phyloP scores from a whole-genome alignment of 169 alveolate species.

The Perkinsus olseni region DNA sequence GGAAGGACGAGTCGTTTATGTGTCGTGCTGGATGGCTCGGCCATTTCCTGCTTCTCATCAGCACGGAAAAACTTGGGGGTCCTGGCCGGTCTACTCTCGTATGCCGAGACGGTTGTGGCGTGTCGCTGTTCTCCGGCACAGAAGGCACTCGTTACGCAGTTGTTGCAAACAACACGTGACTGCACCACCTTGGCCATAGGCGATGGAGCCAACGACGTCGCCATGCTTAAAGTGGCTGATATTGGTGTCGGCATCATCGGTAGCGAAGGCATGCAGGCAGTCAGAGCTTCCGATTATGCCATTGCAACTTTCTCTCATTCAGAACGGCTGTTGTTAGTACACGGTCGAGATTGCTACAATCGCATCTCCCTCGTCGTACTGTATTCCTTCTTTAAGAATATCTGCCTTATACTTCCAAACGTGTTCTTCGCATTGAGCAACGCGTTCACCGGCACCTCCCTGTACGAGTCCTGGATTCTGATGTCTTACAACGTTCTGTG shows the following conservation, averaged over 20 bases:
- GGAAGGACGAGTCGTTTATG: neutral
- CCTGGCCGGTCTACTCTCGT: neutral
- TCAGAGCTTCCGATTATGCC: slow-evolving; percentile 54
- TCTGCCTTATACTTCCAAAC: slow-evolving; percentile 55
- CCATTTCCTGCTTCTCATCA: neutral
- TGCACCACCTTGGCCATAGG: slow-evolving; percentile 80
- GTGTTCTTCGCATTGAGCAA: slow-evolving; percentile 36
- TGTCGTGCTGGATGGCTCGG: neutral
- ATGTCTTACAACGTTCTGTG: slow-evolving; percentile 69
- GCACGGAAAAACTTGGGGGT: neutral
- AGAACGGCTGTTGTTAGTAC: slow-evolving; percentile 57
- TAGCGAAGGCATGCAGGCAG: slow-evolving; percentile 84
- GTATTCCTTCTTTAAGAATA: slow-evolving; percentile 74
- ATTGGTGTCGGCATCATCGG: slow-evolving; percentile 92
- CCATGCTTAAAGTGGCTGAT: slow-evolving; percentile 85
- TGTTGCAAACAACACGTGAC: slow-evolving; percentile 48
- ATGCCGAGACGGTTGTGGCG: slow-evolving; percentile 12
- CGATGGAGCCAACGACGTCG: slow-evolving; percentile 98
- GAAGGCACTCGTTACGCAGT: slow-evolving; percentile 69
- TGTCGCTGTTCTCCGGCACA: slow-evolving; percentile 90
- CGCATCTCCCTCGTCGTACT: slow-evolving; percentile 65
- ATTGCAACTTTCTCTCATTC: slow-evolving; percentile 8
- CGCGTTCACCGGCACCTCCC: slow-evolving; percentile 63
- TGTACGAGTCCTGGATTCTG: slow-evolving; percentile 71
- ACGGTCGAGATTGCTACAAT: slow-evolving; percentile 58